Evolutionary conservation across 345 rosid genomes (phyloP).

Genomic region (Syzygium aqueum): DNA sequence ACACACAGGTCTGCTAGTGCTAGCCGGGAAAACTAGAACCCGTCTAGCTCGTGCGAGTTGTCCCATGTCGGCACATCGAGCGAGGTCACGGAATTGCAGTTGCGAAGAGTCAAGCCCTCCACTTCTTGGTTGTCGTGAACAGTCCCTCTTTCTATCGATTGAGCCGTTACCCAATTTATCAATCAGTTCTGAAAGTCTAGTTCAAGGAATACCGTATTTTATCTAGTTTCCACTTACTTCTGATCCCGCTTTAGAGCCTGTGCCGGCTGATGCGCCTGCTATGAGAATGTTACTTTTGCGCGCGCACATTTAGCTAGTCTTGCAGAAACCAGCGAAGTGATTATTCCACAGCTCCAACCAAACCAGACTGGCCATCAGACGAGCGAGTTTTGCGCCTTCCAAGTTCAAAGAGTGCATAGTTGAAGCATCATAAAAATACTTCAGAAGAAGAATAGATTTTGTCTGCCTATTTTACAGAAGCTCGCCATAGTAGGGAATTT

Average conservation of each 20-base stretch:
- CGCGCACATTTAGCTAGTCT: no score
- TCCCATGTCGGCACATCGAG: neutral
- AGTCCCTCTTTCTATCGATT: neutral
- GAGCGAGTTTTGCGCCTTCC: neutral
- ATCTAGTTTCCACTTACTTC: neutral
- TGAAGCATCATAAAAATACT: neutral
- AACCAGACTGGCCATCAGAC: neutral
- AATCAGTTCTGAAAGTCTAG: neutral
- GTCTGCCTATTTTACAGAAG: neutral
- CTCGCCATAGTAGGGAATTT: neutral
- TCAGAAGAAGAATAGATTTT: neutral
- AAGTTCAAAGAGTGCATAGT: neutral
- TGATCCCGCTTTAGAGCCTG: neutral
- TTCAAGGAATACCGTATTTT: neutral
- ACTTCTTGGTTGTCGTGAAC: neutral
- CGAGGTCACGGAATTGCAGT: neutral
- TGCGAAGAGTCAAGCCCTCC: neutral
- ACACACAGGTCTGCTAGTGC: accelerated
- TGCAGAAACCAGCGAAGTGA: neutral
- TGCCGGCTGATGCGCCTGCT: neutral
- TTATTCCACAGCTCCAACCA: neutral
- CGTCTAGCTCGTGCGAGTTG: neutral
- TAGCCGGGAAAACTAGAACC: neutral
- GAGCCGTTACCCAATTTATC: neutral
- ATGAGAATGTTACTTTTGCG: neutral